Percentiles rank a stretch among this genome's conserved stretches.
These are phyloP conservation scores for Fusarium sp. DNA, from an alignment of 2,329 filamentous ascomycete genomes.

Conservation along the genomic window DNA sequence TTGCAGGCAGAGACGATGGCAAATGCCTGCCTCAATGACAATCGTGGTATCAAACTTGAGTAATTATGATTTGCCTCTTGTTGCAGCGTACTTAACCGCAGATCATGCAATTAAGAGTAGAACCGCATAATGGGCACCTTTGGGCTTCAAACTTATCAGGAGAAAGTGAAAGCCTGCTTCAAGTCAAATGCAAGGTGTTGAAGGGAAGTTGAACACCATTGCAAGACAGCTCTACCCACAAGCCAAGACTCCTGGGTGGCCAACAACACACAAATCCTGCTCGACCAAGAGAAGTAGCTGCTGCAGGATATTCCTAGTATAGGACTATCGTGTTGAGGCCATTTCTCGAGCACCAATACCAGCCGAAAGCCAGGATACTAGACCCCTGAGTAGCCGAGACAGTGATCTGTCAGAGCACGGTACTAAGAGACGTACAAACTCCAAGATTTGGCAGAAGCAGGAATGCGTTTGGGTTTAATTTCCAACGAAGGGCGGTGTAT, in stretches of 20 bases:
- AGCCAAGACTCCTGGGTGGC: background rate
- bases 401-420: constrained; percentile 15
- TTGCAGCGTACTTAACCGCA: background rate
- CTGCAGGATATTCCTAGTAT: constrained; percentile 27
- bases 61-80: background rate
- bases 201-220: background rate
- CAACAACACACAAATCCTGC: background rate
- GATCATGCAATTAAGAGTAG: background rate
- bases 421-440: background rate
- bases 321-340: constrained; percentile 17
- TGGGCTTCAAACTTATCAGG: background rate
- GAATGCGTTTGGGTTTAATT: constrained; percentile 2
- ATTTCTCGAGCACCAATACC: constrained; percentile 31
- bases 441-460: background rate
- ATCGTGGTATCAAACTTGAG: background rate
- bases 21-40: background rate
- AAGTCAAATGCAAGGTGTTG: background rate
- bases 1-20: too few species aligned
- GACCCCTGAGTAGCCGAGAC: constrained; percentile 30
- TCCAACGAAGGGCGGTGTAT: constrained; percentile 11
- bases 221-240: constrained; percentile 10
- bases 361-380: constrained; percentile 20
- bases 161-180: background rate
- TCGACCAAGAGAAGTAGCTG: constrained; percentile 13
- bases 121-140: background rate